Conservation (phyloP, 2,329 filamentous ascomycete species). For the Orbilia oligospora region DNA sequence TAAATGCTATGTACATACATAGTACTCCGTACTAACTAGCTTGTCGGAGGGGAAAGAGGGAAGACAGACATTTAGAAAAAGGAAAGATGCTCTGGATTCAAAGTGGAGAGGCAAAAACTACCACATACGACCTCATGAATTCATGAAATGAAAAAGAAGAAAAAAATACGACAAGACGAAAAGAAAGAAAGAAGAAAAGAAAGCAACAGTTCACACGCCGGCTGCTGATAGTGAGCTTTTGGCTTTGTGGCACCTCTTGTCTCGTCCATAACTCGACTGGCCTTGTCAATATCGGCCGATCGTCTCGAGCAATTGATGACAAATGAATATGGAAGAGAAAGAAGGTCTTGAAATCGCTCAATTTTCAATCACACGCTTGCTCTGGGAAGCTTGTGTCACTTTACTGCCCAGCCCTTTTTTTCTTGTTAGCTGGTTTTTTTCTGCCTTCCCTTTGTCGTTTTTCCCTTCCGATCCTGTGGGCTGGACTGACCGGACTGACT, state of each 20-base stretch:
- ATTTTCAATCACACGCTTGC: conserved; percentile 46
- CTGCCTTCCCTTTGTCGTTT: conserved; percentile 47
- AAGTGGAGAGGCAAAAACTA: neutral
- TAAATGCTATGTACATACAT: too few relatives aligned
- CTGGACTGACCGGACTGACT: conserved; percentile 1
- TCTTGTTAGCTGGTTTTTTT: conserved; percentile 18
- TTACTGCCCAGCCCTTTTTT: conserved; percentile 36
- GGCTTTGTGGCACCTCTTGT: conserved; percentile 58
- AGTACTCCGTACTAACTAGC: too few relatives aligned
- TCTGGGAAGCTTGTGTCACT: conserved; percentile 49
- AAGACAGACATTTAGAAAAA: neutral
- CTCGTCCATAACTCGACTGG: conserved; percentile 36
- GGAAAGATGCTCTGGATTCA: neutral
- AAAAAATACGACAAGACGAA: neutral
- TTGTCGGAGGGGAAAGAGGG: neutral
- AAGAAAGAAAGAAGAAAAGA: conserved; percentile 18
- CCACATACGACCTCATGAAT: too few relatives aligned
- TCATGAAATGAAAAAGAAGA: too few relatives aligned
- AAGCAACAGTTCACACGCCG: conserved; percentile 43
- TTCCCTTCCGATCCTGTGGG: conserved; percentile 46
- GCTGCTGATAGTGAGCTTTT: conserved; percentile 34
- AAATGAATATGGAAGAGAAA: conserved; percentile 34
- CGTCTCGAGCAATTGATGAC: conserved; percentile 47
- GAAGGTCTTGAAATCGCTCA: conserved; percentile 49
- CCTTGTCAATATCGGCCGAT: conserved; percentile 51